phyloP scores from a whole-genome alignment of 129 eudicot species.

The Flaveria sonorensis region DNA sequence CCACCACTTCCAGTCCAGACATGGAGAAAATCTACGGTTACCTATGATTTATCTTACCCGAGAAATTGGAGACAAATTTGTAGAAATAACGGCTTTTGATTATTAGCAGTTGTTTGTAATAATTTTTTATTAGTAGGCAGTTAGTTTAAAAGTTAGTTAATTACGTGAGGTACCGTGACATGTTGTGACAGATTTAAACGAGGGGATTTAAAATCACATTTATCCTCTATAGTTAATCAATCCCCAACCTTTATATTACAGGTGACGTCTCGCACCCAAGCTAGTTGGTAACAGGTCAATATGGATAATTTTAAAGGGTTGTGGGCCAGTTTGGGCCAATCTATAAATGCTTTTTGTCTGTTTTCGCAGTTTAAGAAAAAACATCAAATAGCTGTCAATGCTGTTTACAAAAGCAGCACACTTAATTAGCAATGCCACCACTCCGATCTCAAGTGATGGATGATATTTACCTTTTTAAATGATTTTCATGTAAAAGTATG shows the following conservation, averaged over 20 bases:
- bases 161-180: slow-evolving; percentile 49
- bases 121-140: neutral
- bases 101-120: slow-evolving; percentile 17
- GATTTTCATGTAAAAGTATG: no score
- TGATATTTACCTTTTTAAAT: no score
- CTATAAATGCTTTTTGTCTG: neutral
- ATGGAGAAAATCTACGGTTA: slow-evolving; percentile 19
- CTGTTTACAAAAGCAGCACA: no score
- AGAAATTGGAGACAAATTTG: slow-evolving; percentile 9
- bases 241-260: neutral
- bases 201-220: slow-evolving; percentile 51
- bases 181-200: slow-evolving; percentile 46
- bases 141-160: slow-evolving; percentile 2
- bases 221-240: slow-evolving; percentile 54
- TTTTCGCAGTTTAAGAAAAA: no score
- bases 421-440: no score
- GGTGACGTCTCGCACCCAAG: neutral
- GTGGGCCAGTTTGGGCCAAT: neutral
- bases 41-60: neutral
- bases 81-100: slow-evolving; percentile 12
- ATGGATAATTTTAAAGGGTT: neutral
- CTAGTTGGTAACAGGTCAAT: neutral
- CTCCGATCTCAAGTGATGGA: no score
- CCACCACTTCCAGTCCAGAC: slow-evolving; percentile 52
- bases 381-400: no score